Evolutionary conservation across 306 rosid genomes (phyloP).

Genomic region (Vicia sativa): DNA sequence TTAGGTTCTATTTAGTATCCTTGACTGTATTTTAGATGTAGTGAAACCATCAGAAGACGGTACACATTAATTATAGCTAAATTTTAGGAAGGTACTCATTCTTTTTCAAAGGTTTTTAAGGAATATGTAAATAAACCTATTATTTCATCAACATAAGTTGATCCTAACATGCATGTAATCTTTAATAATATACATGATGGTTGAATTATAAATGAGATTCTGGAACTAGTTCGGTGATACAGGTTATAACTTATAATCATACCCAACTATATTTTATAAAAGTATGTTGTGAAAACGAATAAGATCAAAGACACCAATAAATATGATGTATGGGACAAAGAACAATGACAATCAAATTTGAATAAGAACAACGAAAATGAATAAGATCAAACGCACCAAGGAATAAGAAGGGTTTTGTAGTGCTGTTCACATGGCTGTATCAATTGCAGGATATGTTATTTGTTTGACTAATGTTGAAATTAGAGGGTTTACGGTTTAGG

Average conservation of each 20-base stretch:
- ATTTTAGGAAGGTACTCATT: too few species aligned
- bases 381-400: too few species aligned
- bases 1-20: too few species aligned
- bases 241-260: constrained; percentile 4
- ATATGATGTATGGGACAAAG: too few species aligned
- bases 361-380: too few species aligned
- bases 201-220: constrained; percentile 8
- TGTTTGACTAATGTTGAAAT: constrained; percentile 13
- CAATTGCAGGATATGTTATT: constrained; percentile 16
- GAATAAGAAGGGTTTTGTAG: too few species aligned
- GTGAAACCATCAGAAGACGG: too few species aligned
- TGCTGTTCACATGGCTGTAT: background rate
- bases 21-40: too few species aligned
- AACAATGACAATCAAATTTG: too few species aligned
- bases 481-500: background rate
- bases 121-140: background rate
- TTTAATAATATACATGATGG: background rate
- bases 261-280: background rate
- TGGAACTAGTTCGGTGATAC: background rate
- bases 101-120: background rate
- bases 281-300: too few species aligned
- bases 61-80: too few species aligned
- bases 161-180: constrained; percentile 1
- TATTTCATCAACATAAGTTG: constrained; percentile 6
- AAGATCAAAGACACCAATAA: too few species aligned